A percentile compares a stretch with the other conserved stretches of the same genome.
Evolutionary conservation across 768 basidiomycete species (phyloP).

Genomic region (Lactarius psammicola): DNA sequence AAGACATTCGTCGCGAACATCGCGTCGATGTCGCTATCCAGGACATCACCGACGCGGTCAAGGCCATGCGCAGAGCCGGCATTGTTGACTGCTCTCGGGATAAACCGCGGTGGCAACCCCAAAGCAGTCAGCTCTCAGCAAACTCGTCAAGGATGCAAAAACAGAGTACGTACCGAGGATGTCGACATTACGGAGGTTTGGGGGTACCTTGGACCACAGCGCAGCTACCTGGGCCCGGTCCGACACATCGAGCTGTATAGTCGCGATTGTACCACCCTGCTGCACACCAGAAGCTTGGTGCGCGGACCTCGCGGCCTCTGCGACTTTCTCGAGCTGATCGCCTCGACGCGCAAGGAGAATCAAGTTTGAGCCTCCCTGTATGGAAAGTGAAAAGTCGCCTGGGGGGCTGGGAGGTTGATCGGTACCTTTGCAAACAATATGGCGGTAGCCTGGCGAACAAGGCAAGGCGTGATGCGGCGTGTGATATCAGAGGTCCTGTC

Average conservation of each 20-base stretch:
- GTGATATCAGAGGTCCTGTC: background rate
- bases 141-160: background rate
- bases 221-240: conserved; percentile 69
- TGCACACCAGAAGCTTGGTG: conserved; percentile 70
- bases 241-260: conserved; percentile 74
- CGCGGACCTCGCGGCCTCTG: conserved; percentile 62
- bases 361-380: conserved; percentile 80
- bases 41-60: conserved; percentile 82
- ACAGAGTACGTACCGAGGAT: conserved; percentile 61
- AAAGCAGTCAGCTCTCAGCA: background rate
- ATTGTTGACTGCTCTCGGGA: conserved; percentile 51
- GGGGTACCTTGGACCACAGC: conserved; percentile 70
- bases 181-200: conserved; percentile 70
- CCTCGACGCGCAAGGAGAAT: conserved; percentile 78
- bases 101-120: background rate
- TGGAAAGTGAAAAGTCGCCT: background rate
- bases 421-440: conserved; percentile 84
- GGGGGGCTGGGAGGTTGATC: conserved; percentile 1
- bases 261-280: conserved; percentile 74
- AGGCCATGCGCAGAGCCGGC: conserved; percentile 90
- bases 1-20: conserved; percentile 59
- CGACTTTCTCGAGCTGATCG: conserved; percentile 70
- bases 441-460: conserved; percentile 66
- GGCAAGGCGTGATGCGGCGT: conserved; percentile 1
- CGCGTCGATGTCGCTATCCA: conserved; percentile 72